These are phyloP conservation scores for Clonostachys solani DNA, from an alignment of 2,329 filamentous ascomycete species.

Conservation along the genomic window DNA sequence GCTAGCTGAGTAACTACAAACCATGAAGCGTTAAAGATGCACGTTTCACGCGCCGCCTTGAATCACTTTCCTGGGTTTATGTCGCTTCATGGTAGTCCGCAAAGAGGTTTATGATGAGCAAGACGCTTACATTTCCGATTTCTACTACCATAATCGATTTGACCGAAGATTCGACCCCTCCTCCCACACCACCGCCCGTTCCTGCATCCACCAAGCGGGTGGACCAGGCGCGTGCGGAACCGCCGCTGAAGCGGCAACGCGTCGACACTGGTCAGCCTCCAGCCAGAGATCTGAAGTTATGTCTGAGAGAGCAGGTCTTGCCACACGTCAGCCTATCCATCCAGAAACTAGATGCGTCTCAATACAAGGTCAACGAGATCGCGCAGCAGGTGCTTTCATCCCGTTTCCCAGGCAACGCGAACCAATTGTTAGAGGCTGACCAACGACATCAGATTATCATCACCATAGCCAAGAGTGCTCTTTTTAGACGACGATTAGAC, in stretches of 20 bases:
- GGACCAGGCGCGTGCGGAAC: conserved; percentile 8
- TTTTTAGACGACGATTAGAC: background rate
- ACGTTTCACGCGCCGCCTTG: too few relatives aligned
- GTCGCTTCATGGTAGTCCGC: background rate
- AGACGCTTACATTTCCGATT: conserved; percentile 15
- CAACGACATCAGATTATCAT: conserved; percentile 4
- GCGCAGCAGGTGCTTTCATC: conserved; percentile 18
- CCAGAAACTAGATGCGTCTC: conserved; percentile 10
- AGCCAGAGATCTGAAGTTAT: conserved; percentile 11
- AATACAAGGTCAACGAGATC: conserved; percentile 18
- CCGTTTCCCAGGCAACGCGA: background rate
- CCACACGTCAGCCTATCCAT: conserved; percentile 21
- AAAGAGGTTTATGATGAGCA: conserved; percentile 11
- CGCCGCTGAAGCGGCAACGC: conserved; percentile 22
- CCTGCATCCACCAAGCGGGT: background rate
- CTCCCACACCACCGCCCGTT: conserved; percentile 1
- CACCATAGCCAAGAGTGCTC: background rate
- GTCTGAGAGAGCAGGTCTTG: conserved; percentile 21
- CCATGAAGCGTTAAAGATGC: too few relatives aligned
- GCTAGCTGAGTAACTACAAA: background rate
- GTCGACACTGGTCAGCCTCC: conserved; percentile 8
- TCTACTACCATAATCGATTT: conserved; percentile 20
- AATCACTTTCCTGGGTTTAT: too few relatives aligned
- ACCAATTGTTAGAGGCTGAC: conserved; percentile 3
- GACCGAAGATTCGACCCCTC: conserved; percentile 11